Percentiles rank a stretch among this genome's conserved stretches.
Conservation (phyloP, 1,284 basidiomycete species). For the Ceratobasidium sp. region DNA sequence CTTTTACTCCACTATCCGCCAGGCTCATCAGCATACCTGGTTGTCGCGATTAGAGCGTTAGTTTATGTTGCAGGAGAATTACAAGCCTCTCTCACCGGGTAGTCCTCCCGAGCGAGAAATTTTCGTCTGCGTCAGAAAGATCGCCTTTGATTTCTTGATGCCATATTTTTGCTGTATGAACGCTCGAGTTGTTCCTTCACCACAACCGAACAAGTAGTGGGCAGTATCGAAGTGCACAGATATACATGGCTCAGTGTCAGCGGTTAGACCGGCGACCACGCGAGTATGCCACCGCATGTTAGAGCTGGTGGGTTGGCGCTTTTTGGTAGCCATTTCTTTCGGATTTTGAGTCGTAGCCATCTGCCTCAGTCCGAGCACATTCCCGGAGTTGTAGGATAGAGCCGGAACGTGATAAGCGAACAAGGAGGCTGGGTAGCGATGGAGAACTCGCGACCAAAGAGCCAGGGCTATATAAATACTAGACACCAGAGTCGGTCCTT, state of each 20-base stretch:
- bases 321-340: conserved; percentile 32
- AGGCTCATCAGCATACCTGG: conserved; percentile 86
- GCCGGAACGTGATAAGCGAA: background rate
- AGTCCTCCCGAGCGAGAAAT: conserved; percentile 76
- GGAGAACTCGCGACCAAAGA: background rate
- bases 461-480: conserved; percentile 9
- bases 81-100: conserved; percentile 67
- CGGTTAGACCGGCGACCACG: conserved; percentile 63
- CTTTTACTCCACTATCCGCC: conserved; percentile 76
- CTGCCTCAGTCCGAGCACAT: background rate
- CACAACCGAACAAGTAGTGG: conserved; percentile 89
- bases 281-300: conserved; percentile 59
- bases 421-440: background rate
- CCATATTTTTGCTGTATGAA: conserved; percentile 77
- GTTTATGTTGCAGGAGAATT: background rate
- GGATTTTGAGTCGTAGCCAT: background rate
- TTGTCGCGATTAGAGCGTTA: conserved; percentile 27
- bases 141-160: conserved; percentile 73
- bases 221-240: conserved; percentile 80
- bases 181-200: conserved; percentile 83
- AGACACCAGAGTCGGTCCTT: background rate
- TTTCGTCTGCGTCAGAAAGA: conserved; percentile 81
- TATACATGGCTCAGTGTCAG: conserved; percentile 84
- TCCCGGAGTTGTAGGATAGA: background rate
- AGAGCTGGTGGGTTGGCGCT: conserved; percentile 29